Evolutionary conservation across 768 basidiomycete genomes (phyloP), one percentile per base, ranked within the genome.

Genomic region (Phylloporus sp.): DNA sequence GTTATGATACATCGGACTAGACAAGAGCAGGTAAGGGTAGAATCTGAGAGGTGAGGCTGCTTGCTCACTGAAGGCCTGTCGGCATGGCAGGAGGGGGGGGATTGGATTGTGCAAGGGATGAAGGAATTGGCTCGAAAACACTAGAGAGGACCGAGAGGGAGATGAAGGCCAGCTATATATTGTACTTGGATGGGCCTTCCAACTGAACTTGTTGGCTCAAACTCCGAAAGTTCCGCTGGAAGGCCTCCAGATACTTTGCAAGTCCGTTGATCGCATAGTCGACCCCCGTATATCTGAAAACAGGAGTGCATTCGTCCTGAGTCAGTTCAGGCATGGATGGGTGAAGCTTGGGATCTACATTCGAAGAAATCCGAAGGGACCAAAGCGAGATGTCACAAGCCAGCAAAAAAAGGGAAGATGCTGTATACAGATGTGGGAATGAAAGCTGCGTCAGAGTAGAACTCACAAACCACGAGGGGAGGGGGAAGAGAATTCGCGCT

Each of bases 171-270:
- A 11, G 20, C 1, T 15, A 13, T 14, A 9, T 5, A 13, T 38
- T 54, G 17, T 43, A 32, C 2, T 17, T n/a, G 7, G 9, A 29
- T 2, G 29, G 38, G 8, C 44, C 31, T 36, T 27, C 54, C 54
- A 56, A 55, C 53, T 33, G 36, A 31, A 26, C 27, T 35, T 50
- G 23, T 8, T 43, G 54, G 47, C 27, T 44, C 18, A 23, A 31
- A 26, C 9, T 24, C 4, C 18, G 44, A 46, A 43, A 1, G 2
- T 50, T 55, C 53, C 5, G 21, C 8, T 3, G 18, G 45, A 50
- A 40, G 1, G 1, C n/a, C 27, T n/a, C 37, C 38, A 44, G 28
- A 23, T 31, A 10, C 23, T 18, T 28, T 34, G 48, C 32, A 23
- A 1, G 53, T 8, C n/a, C n/a, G n/a, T n/a, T n/a, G n/a, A n/a